A percentile compares a stretch with the other conserved stretches of the same genome.
Conservation (phyloP, 2,329 filamentous ascomycete species). For the Aureobasidium uvarum region DNA sequence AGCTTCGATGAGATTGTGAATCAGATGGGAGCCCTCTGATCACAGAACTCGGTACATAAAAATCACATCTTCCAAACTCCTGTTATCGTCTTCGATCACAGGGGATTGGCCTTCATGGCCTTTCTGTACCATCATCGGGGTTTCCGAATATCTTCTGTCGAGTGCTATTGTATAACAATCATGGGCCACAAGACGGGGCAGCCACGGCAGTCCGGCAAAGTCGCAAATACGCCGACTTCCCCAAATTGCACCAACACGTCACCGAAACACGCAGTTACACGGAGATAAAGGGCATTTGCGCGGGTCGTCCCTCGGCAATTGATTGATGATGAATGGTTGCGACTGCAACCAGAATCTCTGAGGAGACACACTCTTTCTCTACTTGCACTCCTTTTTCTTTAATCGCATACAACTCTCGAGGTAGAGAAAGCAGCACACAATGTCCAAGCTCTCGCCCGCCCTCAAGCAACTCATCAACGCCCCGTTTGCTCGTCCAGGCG, state of each 20-base stretch:
- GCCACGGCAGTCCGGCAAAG: background rate
- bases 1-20: background rate
- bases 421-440: slow-evolving; percentile 39
- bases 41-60: background rate
- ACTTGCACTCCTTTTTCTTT: background rate
- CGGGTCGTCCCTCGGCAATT: background rate
- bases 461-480: slow-evolving; percentile 74
- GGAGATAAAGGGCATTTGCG: background rate
- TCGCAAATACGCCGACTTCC: background rate
- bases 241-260: background rate
- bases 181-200: too few species aligned
- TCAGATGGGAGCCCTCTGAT: background rate
- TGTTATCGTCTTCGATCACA: background rate
- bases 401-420: background rate
- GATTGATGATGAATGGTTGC: background rate
- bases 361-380: too few species aligned
- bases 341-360: background rate
- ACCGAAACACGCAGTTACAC: background rate
- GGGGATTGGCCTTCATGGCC: background rate
- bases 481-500: slow-evolving; percentile 63
- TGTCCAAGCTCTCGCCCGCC: slow-evolving; percentile 70
- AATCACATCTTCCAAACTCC: background rate
- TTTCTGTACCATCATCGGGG: background rate
- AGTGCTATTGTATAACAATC: too few species aligned
- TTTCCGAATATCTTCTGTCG: background rate